phyloP scores from a whole-genome alignment of 345 rosid genomes.

The Dimocarpus longan region DNA sequence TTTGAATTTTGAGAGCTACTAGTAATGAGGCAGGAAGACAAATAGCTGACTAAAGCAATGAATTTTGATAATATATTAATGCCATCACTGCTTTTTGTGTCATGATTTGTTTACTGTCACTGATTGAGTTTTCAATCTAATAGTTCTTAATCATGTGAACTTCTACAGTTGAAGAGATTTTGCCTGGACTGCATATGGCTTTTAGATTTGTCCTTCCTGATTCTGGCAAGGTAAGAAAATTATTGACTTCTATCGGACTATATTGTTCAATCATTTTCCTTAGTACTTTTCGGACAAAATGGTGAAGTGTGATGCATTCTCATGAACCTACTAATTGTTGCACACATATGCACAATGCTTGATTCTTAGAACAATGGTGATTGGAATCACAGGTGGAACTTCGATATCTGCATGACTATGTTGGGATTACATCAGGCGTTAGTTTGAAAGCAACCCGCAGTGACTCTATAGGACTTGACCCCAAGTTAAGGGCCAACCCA shows the following conservation, averaged over 20 bases:
- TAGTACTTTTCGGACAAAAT: no score
- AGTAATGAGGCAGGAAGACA: no score
- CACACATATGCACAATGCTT: neutral
- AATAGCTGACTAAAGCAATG: no score
- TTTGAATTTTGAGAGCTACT: no score
- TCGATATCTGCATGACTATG: constrained; percentile 40
- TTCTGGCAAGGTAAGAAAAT: constrained; percentile 39
- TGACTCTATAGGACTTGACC: constrained; percentile 28
- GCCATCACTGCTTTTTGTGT: no score
- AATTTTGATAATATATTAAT: no score
- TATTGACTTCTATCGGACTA: neutral
- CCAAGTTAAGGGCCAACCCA: constrained; percentile 4
- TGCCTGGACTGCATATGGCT: constrained; percentile 49
- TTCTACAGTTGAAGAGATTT: constrained; percentile 44
- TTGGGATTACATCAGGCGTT: constrained; percentile 43
- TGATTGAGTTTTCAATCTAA: neutral
- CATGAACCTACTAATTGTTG: neutral
- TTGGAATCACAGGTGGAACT: constrained; percentile 43
- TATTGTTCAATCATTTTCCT: no score
- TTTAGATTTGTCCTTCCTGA: constrained; percentile 48
- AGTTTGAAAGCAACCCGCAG: constrained; percentile 32
- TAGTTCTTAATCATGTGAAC: neutral
- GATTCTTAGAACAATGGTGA: constrained; percentile 1
- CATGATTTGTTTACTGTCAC: no score
- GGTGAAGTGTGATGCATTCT: neutral